A percentile compares a stretch with the other conserved stretches of the same genome.
phyloP scores from a whole-genome alignment of 352 stramenopile genomes.

The Phytophthora citricola region DNA sequence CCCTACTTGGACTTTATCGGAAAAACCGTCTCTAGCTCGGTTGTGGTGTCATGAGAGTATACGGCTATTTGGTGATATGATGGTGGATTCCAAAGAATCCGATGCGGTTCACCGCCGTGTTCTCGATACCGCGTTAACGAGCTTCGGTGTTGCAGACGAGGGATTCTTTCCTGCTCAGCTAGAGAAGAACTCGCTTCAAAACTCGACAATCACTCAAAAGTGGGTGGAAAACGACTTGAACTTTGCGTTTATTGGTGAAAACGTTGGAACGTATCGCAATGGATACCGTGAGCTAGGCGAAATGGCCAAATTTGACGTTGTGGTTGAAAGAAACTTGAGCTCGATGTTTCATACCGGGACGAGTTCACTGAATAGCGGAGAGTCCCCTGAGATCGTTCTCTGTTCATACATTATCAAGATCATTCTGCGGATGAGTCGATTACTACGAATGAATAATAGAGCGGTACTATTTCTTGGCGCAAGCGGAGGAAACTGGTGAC shows the following conservation, averaged over 20 bases:
- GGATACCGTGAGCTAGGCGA: slow-evolving; percentile 69
- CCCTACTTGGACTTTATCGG: slow-evolving; percentile 37
- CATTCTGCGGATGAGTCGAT: slow-evolving; percentile 54
- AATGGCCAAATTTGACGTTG: slow-evolving; percentile 55
- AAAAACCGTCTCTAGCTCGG: slow-evolving; percentile 61
- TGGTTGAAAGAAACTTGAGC: slow-evolving; percentile 67
- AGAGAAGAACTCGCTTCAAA: slow-evolving; percentile 24
- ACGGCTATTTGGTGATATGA: slow-evolving; percentile 59
- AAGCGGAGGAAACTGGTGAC: slow-evolving; percentile 55
- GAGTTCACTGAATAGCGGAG: slow-evolving; percentile 5
- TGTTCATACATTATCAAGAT: slow-evolving; percentile 66
- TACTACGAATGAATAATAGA: slow-evolving; percentile 45
- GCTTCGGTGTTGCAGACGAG: slow-evolving; percentile 55
- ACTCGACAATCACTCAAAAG: slow-evolving; percentile 19
- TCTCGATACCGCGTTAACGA: slow-evolving; percentile 48
- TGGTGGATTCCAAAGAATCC: slow-evolving; percentile 45
- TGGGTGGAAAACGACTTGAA: slow-evolving; percentile 61
- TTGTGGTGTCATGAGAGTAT: slow-evolving; percentile 79
- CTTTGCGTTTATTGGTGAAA: slow-evolving; percentile 69
- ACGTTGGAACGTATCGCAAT: slow-evolving; percentile 40
- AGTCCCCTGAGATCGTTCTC: slow-evolving; percentile 57
- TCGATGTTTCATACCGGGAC: slow-evolving; percentile 48
- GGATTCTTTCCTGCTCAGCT: slow-evolving; percentile 38
- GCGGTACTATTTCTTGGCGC: slow-evolving; percentile 58
- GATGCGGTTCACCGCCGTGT: slow-evolving; percentile 51